Evolutionary conservation across 345 rosid species (phyloP), one percentile per base, ranked within the genome.

Genomic region (Nasturtium officinale): DNA sequence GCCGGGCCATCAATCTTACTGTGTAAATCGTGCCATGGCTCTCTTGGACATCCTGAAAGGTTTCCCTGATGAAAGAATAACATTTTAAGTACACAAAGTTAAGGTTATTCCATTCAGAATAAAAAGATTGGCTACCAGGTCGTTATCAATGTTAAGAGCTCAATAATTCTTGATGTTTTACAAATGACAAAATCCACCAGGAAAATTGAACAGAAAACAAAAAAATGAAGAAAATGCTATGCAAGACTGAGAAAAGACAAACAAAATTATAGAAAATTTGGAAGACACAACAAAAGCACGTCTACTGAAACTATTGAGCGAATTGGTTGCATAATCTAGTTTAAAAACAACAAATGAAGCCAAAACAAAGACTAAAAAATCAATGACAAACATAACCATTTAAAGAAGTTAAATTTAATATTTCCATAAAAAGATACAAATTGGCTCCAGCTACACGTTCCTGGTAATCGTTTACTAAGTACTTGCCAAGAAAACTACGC

Each of bases 21-120:
- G 57, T 92, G 98, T 76, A 92, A 71, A 69, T 92, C 98, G 78
- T 92, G 98, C 98, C 98, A 90, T 52, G 98, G 96, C 71, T 92
- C 79, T 84, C 98, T 92, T 68, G 92, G 96, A 78, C 89, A 78
- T 55, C 97, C 96, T 45, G 79, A 72, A 58, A 83, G 68, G 76
- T 64, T 83, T 61, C 95, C 96, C 99, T 95, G 62, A 25, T 56
- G 28, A 61, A 52, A 48, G 23, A n/a, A 43, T 61, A 51, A 30
- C 16, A 67, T 18, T 52, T 21, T 43, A 5, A 29, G 26, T n/a
- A 74, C 67, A 50, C 16, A 37, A 60, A 16, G 25, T 71, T 47
- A 60, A 18, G 15, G 47, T 15, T 18, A 42, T 20, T 28, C 21
- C 55, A 30, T 45, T 51, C 47, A 50, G 59, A 50, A 33, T 20